Evolutionary conservation across 345 rosid species (phyloP).

Genomic region (Linum tenue): DNA sequence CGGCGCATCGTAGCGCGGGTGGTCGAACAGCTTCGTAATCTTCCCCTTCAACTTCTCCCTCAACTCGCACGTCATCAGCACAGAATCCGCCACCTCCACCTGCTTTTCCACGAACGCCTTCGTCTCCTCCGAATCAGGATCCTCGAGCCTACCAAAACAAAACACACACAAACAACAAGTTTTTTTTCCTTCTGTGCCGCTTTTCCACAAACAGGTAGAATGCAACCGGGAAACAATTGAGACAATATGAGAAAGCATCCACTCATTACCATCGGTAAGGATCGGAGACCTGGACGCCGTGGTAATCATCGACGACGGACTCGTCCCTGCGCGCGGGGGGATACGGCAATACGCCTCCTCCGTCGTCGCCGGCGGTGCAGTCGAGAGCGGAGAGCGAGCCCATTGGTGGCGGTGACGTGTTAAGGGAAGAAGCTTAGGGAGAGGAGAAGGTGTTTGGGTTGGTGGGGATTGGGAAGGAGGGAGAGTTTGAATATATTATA

Average conservation of each 20-base stretch:
- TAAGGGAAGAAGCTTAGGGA: not conserved
- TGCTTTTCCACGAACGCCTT: conserved; percentile 68
- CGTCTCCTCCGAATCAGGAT: conserved; percentile 73
- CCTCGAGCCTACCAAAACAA: conserved; percentile 60
- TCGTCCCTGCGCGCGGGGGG: conserved; percentile 64
- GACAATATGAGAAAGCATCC: not conserved
- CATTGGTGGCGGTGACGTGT: conserved; percentile 24
- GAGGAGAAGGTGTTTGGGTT: not conserved
- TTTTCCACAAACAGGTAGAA: not conserved
- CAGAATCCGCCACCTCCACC: conserved; percentile 49
- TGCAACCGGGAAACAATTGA: not conserved
- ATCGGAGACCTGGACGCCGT: conserved; percentile 62
- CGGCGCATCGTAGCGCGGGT: conserved; percentile 72
- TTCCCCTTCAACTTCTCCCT: conserved; percentile 51
- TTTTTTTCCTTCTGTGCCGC: not conserved
- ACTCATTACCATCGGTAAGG: conserved; percentile 72
- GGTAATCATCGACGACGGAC: conserved; percentile 63
- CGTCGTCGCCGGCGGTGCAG: conserved; percentile 29
- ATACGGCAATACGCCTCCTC: conserved; percentile 32
- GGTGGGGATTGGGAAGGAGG: not conserved
- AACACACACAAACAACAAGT: not conserved
- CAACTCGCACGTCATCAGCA: conserved; percentile 46
- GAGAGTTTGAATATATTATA: not conserved
- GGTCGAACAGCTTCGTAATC: conserved; percentile 58
- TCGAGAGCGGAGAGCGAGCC: conserved; percentile 39